These are phyloP conservation scores for Apiotrichum sp. DNA, from an alignment of 1,284 basidiomycete genomes.

Conservation along the genomic window DNA sequence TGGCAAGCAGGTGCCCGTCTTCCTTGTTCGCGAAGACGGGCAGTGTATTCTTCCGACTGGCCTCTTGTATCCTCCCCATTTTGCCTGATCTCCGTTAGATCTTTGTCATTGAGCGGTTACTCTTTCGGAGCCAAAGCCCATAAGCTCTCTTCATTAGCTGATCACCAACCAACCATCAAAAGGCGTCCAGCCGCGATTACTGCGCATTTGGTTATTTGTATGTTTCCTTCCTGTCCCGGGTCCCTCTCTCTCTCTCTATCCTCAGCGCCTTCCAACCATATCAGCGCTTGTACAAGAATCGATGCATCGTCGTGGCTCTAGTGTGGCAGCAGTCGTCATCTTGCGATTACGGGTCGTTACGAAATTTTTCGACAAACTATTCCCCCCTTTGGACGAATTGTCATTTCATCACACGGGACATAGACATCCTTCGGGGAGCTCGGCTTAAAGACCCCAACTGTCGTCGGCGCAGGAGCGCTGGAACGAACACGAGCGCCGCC, in stretches of 20 bases:
- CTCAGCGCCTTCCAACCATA: background rate
- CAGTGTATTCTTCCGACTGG: constrained; percentile 80
- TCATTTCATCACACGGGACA: no score
- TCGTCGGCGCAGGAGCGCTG: no score
- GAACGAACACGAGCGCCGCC: no score
- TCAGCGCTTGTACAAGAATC: constrained; percentile 2
- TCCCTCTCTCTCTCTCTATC: background rate
- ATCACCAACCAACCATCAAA: background rate
- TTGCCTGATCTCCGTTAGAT: no score
- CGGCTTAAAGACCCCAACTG: no score
- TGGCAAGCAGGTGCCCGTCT: constrained; percentile 60
- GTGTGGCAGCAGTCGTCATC: background rate
- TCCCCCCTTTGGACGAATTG: no score
- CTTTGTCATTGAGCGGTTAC: no score
- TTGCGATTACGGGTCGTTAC: no score
- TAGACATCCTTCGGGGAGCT: no score
- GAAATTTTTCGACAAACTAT: no score
- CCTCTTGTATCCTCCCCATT: constrained; percentile 60
- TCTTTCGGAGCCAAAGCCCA: no score
- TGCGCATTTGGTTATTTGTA: background rate
- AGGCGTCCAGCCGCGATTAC: background rate
- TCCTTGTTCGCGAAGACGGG: constrained; percentile 81
- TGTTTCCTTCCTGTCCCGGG: background rate
- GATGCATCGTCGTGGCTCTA: constrained; percentile 5
- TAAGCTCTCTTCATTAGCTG: no score